Percentiles rank a stretch among this genome's conserved stretches.
Evolutionary conservation across 441 rosid genomes (phyloP).

Genomic region (Populus trichocarpa): DNA sequence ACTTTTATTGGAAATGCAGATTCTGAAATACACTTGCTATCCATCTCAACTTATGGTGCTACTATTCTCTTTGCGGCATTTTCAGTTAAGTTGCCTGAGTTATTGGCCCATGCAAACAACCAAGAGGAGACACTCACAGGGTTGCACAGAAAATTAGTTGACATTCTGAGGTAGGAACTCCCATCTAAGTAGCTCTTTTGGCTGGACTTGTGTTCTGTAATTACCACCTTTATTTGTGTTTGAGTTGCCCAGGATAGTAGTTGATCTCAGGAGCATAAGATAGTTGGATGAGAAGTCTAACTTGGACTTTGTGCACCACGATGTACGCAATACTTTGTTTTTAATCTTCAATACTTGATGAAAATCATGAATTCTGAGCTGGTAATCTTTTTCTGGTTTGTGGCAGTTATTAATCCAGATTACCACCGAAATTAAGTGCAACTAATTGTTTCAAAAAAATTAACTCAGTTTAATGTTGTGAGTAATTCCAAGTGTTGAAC

Average conservation of each 20-base stretch:
- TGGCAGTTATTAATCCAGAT: no score
- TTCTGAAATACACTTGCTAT: no score
- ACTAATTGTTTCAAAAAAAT: no score
- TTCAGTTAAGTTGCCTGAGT: slow-evolving; percentile 85
- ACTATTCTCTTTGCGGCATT: slow-evolving; percentile 13
- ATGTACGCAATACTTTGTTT: no score
- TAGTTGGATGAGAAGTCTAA: neutral
- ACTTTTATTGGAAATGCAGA: no score
- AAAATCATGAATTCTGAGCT: no score
- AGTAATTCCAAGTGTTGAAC: no score
- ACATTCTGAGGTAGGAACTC: slow-evolving; percentile 62
- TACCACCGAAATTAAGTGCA: no score
- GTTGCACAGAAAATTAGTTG: slow-evolving; percentile 54
- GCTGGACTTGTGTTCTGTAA: neutral
- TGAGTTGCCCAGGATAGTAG: neutral
- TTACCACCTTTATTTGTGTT: neutral
- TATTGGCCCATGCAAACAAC: slow-evolving; percentile 50
- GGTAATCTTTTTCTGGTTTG: no score
- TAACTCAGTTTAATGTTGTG: no score
- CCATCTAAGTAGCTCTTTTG: neutral
- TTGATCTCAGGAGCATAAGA: neutral
- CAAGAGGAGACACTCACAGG: slow-evolving; percentile 61
- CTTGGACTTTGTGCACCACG: neutral
- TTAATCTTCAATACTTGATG: no score
- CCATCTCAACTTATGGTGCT: neutral